Base-by-base conservation (phyloP, 768 basidiomycete genomes). In the Boletus vermiculosoides region DNA sequence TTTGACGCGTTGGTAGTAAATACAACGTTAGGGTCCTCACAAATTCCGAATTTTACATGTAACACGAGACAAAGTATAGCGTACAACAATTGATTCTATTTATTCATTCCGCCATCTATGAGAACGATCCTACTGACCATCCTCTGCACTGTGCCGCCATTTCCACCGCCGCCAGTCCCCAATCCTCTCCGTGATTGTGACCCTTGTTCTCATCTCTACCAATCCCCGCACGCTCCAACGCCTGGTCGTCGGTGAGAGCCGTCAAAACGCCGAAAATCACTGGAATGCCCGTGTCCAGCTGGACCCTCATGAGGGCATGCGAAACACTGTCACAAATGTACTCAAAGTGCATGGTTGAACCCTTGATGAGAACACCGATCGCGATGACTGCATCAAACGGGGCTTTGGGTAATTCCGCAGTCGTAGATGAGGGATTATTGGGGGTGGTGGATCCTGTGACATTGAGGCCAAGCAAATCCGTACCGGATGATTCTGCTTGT, bases 301-400 rank as follows among this genome's bases (percentile, higher is more conserved):
- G 94, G 22, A 98, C 85, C 66, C 83, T 84, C 97, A 98, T 99
- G 61, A 99, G 78, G 44, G 87, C 94, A 65, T 98, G 90, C 41
- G 93, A 86, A 57, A 98, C 95, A 58, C 86, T 84, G 66, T 98
- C 94, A 73, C 84, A 91, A 73, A 98, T 99, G 80, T 99, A 99
- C 73, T 99, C 97, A 73, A 98, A 99, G 77, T 99, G 97, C 94
- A 97, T 97, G 18, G 97, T 98, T 1, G 85, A 80, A 51, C 97
- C 96, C 72, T 99, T 99, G 80, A 99, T 97, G 70, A 99, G 87
- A 37, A 96, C 94, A 15, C 97, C 97, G 67, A 98, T 92, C 52
- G 97, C 94, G 71, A 99, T 96, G 61, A 97, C 87, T 15, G 94
- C 97, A 71, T 96, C 89, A 64, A 98, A 98, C 0, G 96, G 88